Evolutionary conservation across 176 grass and related monocot genomes (phyloP), one percentile per base, ranked within the genome.

Genomic region (Ampelocalamus luodianensis): DNA sequence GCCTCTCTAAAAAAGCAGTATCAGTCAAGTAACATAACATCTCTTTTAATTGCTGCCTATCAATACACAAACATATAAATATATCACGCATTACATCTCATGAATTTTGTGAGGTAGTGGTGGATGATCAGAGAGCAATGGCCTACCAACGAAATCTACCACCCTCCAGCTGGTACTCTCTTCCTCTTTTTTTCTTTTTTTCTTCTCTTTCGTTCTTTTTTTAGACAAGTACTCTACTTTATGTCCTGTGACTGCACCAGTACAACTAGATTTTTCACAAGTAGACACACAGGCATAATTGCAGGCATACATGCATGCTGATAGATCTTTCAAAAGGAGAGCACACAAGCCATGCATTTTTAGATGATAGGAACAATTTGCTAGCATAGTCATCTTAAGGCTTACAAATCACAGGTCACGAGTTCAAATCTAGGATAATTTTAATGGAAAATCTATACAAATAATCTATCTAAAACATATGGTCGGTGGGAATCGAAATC

Each of bases 91-190:
- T 53, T 26, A 10, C 38, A 48, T 82, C 79, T 60, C 77, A 40
- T 85, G 76, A 79, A 42, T 39, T 39, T 16, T 29, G 68, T 67
- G 82, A 74, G 42, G 23, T 50, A 13, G 46, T 72, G 8, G 76
- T 65, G n/a, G 43, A 79, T 44, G 29, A 44, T 16, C 27, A 13
- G 87, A 85, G 24, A 80, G 38, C 77, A 75, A 75, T 68, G 59
- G 68, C 82, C n/a, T 85, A 85, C 48, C 87, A 68, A 69, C 80
- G 50, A 42, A 59, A 76, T 67, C 48, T 68, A 67, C 38, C 34
- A 40, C 50, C 59, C 48, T 55, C 77, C 59, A 64, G 68, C 43
- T 50, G 39, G 10, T 22, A 29, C n/a, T 56, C 16, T 75, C 8
- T 51, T 58, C 20, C 0, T 58, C 2, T n/a, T 58, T 10, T 10